Base-by-base conservation (phyloP, 495 filamentous ascomycete species). In the Trichoderma reesei region DNA sequence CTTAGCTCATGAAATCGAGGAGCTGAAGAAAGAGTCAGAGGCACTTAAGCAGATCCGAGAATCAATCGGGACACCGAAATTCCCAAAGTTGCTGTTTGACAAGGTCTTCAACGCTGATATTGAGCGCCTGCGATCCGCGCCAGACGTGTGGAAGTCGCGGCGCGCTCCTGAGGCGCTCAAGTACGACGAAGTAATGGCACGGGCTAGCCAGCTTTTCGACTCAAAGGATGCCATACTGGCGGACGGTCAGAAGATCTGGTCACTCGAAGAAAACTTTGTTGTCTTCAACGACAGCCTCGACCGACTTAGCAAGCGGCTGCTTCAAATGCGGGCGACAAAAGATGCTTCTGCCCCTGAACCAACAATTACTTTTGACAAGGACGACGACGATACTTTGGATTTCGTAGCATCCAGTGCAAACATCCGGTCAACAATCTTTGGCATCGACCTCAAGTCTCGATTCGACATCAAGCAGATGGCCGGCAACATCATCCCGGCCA, bases 401-500 rank as follows among this genome's bases (percentile, higher is more conserved):
- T 98, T 99, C 70, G 95, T 99, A 11, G 85, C 92, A 1, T 86
- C 95, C 0, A 88, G 86, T 66, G 91, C 93, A 4, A 98, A 98
- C 67, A 78, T 99, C 41, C 84, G 94, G 41, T 93, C 92, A 4
- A 80, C 82, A 18, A 76, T 94, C 11, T 99, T 98, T 70, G 88
- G 85, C 59, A 95, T 99, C 61, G 90, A 94, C 66, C 74, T 79
- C 8, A 90, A 89, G 69, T 96, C 92, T 6, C 92, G 96, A 63
- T 99, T 97, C 66, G 91, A 97, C 71, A 92, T 93, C 68, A 99
- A 99, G 73, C 91, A 98, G 76, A 99, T 98, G 92, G 94, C 94
- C 33, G 94, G 94, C 61, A 98, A 98, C 69, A 99, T 99, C 69
- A 98, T 99, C 64, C 94, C 94, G 0, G 95, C 94, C 3, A 99